Conservation (phyloP, 1,284 basidiomycete species). For the Leccinum variabile region DNA sequence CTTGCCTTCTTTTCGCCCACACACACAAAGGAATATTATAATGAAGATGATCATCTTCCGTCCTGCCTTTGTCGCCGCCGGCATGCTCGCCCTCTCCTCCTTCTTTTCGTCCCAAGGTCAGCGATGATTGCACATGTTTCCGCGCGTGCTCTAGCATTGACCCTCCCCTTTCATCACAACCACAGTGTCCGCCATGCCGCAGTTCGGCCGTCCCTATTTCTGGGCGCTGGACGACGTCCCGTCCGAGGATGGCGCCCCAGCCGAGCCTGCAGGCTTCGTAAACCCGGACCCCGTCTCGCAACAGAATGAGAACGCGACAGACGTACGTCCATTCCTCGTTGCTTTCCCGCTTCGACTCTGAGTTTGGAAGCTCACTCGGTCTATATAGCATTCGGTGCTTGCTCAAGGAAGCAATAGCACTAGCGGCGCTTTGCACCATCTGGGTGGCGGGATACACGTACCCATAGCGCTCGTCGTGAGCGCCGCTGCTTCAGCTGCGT, state of each 20-base stretch:
- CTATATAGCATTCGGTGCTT: not conserved
- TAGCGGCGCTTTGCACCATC: slow-evolving; percentile 16
- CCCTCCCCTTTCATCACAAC: not conserved
- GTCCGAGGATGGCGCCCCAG: not conserved
- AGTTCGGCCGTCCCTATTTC: slow-evolving; percentile 19
- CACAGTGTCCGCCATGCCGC: slow-evolving; percentile 20
- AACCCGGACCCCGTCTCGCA: not conserved
- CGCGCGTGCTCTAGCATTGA: not conserved
- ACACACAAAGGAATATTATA: not conserved
- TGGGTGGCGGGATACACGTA: slow-evolving; percentile 1
- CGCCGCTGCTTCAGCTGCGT: slow-evolving; percentile 12
- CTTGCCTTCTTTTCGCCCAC: not conserved
- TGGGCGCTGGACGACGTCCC: slow-evolving; percentile 14
- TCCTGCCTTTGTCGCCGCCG: slow-evolving; percentile 16
- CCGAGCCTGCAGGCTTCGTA: not conserved
- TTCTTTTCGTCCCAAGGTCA: slow-evolving; percentile 13
- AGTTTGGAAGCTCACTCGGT: not conserved
- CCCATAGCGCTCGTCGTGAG: slow-evolving; percentile 9
- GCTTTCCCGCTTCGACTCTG: accelerated
- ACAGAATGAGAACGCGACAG: not conserved
- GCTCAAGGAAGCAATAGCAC: slow-evolving; percentile 1
- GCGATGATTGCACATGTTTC: not conserved
- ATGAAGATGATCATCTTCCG: slow-evolving; percentile 26
- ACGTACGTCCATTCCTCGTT: not conserved
- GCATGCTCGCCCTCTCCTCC: slow-evolving; percentile 6